These are phyloP conservation scores for Acacia concinna DNA, from an alignment of 331 rosid species.

Conservation along the genomic window DNA sequence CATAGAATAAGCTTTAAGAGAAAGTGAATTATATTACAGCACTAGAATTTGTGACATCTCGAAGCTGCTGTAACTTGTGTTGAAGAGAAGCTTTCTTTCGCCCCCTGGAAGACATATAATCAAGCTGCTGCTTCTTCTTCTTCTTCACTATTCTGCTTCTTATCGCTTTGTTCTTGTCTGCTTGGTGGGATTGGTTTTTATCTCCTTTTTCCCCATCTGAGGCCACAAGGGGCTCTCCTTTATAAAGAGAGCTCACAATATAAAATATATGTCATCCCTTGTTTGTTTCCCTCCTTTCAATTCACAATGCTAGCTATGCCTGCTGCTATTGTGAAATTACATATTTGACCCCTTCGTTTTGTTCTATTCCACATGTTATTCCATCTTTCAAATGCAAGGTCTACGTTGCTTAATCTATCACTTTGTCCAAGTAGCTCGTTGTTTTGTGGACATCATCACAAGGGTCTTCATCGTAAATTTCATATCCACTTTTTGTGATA, in stretches of 20 bases:
- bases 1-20: too few relatives aligned
- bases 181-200: slow-evolving; percentile 27
- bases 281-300: slow-evolving; percentile 46
- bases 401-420: background rate
- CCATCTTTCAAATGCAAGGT: background rate
- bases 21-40: slow-evolving; percentile 48
- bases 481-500: background rate
- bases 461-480: background rate
- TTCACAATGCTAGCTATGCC: slow-evolving; percentile 23
- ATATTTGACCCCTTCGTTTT: slow-evolving; percentile 31
- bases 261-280: slow-evolving; percentile 15
- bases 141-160: slow-evolving; percentile 30
- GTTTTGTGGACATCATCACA: background rate
- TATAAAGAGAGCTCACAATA: slow-evolving; percentile 37
- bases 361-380: background rate
- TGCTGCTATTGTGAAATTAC: slow-evolving; percentile 33
- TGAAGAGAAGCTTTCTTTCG: slow-evolving; percentile 48
- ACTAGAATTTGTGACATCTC: slow-evolving; percentile 67
- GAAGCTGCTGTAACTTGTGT: slow-evolving; percentile 50
- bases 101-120: slow-evolving; percentile 54
- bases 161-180: slow-evolving; percentile 12
- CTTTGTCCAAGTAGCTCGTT: background rate
- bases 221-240: slow-evolving; percentile 16
- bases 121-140: background rate
- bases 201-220: slow-evolving; percentile 15